Conservation (phyloP, 2,329 filamentous ascomycete species). For the Calonectria multiphialidica region DNA sequence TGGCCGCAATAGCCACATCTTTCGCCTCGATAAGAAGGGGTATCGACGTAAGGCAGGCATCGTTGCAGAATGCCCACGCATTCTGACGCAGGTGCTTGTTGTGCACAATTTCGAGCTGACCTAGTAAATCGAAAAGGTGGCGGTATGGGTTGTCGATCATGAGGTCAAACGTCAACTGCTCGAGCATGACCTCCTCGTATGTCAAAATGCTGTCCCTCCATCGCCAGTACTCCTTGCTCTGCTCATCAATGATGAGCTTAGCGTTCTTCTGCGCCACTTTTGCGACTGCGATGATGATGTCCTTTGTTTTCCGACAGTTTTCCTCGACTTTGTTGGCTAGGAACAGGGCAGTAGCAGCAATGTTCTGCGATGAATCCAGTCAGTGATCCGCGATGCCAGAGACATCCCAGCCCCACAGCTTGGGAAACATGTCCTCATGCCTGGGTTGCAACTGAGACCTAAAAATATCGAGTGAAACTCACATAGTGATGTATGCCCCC, state of each 20-base stretch:
- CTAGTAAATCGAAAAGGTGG: conserved; percentile 84
- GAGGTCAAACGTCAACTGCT: conserved; percentile 93
- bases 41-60: conserved; percentile 85
- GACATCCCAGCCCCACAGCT: not conserved
- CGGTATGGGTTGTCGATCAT: conserved; percentile 91
- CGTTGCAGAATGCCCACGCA: conserved; percentile 94
- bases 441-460: not conserved
- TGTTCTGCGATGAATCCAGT: conserved; percentile 64
- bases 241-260: conserved; percentile 91
- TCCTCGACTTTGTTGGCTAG: conserved; percentile 98
- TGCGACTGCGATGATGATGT: conserved; percentile 92
- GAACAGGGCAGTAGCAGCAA: conserved; percentile 91
- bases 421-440: not conserved
- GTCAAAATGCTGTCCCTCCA: conserved; percentile 95
- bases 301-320: conserved; percentile 94
- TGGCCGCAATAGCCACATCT: conserved; percentile 85
- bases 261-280: conserved; percentile 96
- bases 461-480: conserved; percentile 48
- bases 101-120: conserved; percentile 78
- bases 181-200: conserved; percentile 93
- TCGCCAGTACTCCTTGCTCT: conserved; percentile 98
- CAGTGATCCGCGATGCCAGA: conserved; percentile 20
- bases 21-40: conserved; percentile 84
- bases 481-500: conserved; percentile 92
- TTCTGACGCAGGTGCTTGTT: conserved; percentile 87